phyloP scores from a whole-genome alignment of 768 basidiomycete species.

The Phylloporus scabripes region DNA sequence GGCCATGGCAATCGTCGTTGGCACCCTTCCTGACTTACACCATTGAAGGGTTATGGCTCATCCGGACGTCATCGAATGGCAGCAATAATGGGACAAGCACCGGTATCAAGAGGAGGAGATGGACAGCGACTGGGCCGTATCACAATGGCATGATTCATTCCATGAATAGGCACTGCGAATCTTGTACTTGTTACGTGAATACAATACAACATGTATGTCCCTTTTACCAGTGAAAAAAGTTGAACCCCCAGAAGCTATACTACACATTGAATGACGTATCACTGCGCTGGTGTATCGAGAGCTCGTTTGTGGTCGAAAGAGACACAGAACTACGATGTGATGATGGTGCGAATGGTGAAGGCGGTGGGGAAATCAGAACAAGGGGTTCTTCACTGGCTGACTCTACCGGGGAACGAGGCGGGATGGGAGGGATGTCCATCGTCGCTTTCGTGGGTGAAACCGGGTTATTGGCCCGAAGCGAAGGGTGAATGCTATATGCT shows the following conservation, averaged over 20 bases:
- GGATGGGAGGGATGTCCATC: slow-evolving; percentile 28
- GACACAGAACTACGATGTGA: slow-evolving; percentile 11
- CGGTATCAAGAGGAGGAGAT: slow-evolving; percentile 30
- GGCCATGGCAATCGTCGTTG: background rate
- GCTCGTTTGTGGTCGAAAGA: slow-evolving; percentile 7
- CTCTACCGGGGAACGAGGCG: slow-evolving; percentile 26
- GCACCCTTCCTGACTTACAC: background rate
- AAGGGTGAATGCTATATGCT: slow-evolving; percentile 72
- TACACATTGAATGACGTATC: slow-evolving; percentile 14
- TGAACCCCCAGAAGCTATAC: background rate
- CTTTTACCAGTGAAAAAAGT: slow-evolving; percentile 1
- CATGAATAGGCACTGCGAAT: slow-evolving; percentile 4
- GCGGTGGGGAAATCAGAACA: slow-evolving; percentile 10
- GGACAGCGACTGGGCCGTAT: slow-evolving; percentile 30
- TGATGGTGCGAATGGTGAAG: slow-evolving; percentile 18
- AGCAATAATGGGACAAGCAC: slow-evolving; percentile 24
- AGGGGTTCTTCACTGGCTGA: slow-evolving; percentile 10
- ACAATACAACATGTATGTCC: background rate
- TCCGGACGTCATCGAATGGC: slow-evolving; percentile 31
- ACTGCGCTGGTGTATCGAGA: slow-evolving; percentile 6
- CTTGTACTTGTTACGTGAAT: background rate
- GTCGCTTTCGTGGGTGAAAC: slow-evolving; percentile 44
- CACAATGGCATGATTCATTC: slow-evolving; percentile 29
- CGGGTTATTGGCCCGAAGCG: slow-evolving; percentile 46
- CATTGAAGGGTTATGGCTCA: slow-evolving; percentile 33